Conservation (phyloP, 1,284 basidiomycete species). For the Rhodotorula glutinis region DNA sequence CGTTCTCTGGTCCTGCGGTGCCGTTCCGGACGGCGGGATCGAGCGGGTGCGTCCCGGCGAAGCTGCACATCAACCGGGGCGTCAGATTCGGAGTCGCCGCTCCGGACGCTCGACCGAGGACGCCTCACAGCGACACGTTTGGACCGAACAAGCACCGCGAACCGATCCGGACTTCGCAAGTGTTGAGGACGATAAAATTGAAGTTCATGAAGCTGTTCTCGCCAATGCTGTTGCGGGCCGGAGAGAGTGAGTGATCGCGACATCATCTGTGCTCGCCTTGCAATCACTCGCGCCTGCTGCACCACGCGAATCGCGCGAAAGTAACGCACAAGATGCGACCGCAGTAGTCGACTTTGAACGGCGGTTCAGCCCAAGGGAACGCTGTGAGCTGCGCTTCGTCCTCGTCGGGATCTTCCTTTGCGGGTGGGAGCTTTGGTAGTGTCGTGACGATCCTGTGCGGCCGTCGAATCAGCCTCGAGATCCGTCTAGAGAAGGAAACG, state of each 20-base stretch:
- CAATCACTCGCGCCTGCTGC: no score
- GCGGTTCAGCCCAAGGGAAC: constrained; percentile 23
- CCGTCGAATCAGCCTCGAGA: not conserved
- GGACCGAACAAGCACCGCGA: constrained; percentile 50
- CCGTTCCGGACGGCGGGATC: constrained; percentile 48
- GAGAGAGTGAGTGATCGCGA: not conserved
- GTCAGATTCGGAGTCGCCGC: not conserved
- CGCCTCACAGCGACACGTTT: constrained; percentile 45
- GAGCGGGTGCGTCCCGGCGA: constrained; percentile 51
- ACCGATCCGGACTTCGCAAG: constrained; percentile 47
- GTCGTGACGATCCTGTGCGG: constrained; percentile 13
- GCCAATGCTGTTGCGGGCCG: not conserved
- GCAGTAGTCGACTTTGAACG: constrained; percentile 25
- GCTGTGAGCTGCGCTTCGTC: constrained; percentile 22
- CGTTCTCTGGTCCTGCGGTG: constrained; percentile 47
- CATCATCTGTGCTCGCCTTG: no score
- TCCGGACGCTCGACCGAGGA: not conserved
- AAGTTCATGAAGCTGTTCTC: constrained; percentile 19
- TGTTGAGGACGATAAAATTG: constrained; percentile 20
- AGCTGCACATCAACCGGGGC: constrained; percentile 42
- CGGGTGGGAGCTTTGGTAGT: constrained; percentile 9
- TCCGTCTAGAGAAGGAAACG: no score
- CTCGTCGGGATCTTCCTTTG: constrained; percentile 9
- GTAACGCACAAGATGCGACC: constrained; percentile 5
- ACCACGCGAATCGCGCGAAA: no score